These are phyloP conservation scores for Colletotrichum truncatum DNA, from an alignment of 2,329 filamentous ascomycete genomes.

Conservation along the genomic window DNA sequence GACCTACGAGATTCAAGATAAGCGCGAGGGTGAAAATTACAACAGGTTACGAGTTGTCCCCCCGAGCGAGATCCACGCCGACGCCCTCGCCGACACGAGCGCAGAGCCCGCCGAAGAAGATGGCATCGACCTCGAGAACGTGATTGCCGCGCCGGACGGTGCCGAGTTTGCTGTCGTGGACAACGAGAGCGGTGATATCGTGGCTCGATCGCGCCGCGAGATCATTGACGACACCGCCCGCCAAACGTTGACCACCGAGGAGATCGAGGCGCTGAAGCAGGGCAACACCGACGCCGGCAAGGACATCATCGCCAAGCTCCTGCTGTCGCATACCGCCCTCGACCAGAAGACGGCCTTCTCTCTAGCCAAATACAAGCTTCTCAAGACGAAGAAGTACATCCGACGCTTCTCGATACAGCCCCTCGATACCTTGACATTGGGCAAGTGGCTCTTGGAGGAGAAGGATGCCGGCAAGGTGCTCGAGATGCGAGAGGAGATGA, in stretches of 20 bases:
- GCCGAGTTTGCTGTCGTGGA: conserved; percentile 54
- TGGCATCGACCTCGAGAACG: conserved; percentile 52
- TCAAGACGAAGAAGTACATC: conserved; percentile 95
- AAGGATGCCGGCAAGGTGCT: conserved; percentile 48
- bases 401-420: conserved; percentile 87
- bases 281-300: conserved; percentile 82
- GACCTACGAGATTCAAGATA: conserved; percentile 89
- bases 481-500: conserved; percentile 41
- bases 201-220: conserved; percentile 66
- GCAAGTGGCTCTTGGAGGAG: conserved; percentile 75
- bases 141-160: conserved; percentile 46
- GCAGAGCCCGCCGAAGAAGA: conserved; percentile 47
- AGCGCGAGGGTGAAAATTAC: conserved; percentile 69
- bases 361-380: conserved; percentile 92
- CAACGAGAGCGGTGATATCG: conserved; percentile 51
- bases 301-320: conserved; percentile 91
- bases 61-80: conserved; percentile 83
- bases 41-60: conserved; percentile 81
- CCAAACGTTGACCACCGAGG: conserved; percentile 81
- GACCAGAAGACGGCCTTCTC: conserved; percentile 96
- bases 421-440: conserved; percentile 79
- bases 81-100: conserved; percentile 67
- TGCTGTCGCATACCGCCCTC: conserved; percentile 87
- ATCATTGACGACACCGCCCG: conserved; percentile 70
- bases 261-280: conserved; percentile 79